Evolutionary conservation across 1,284 basidiomycete genomes (phyloP).

Genomic region (Boletus putidus): DNA sequence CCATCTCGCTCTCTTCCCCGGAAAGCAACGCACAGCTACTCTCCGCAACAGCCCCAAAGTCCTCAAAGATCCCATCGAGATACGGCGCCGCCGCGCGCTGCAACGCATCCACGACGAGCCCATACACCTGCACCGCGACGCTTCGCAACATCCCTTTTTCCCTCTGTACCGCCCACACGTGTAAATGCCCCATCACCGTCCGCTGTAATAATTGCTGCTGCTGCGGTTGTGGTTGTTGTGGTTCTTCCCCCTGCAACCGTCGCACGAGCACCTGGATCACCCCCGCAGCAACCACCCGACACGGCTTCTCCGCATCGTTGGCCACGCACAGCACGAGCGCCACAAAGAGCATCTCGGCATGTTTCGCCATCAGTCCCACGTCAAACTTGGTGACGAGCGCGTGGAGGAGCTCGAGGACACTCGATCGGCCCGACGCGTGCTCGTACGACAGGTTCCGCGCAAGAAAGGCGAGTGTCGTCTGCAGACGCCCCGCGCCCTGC

Average conservation of each 20-base stretch:
- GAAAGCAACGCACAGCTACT: constrained; percentile 47
- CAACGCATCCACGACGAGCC: constrained; percentile 71
- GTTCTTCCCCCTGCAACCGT: constrained; percentile 59
- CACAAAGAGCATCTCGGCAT: constrained; percentile 90
- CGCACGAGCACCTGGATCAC: constrained; percentile 77
- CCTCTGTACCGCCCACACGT: constrained; percentile 76
- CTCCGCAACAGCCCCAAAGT: constrained; percentile 54
- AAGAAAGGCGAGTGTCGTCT: constrained; percentile 88
- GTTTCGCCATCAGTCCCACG: constrained; percentile 70
- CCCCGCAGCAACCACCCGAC: constrained; percentile 83
- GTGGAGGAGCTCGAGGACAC: constrained; percentile 88
- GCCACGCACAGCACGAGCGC: constrained; percentile 91
- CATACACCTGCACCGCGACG: constrained; percentile 81
- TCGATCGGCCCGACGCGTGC: constrained; percentile 87
- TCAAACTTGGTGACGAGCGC: constrained; percentile 89
- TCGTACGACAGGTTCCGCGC: constrained; percentile 93
- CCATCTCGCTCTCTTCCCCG: constrained; percentile 43
- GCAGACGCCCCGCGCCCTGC: constrained; percentile 89
- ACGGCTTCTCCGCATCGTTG: constrained; percentile 90
- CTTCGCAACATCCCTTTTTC: constrained; percentile 62
- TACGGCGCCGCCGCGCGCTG: constrained; percentile 51
- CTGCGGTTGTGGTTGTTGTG: constrained; percentile 25
- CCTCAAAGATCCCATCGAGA: constrained; percentile 56
- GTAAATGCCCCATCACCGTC: constrained; percentile 66
- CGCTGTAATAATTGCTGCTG: constrained; percentile 41